These are phyloP conservation scores for Chrysochromulina parva DNA, from an alignment of 78 protist species.

Conservation along the genomic window DNA sequence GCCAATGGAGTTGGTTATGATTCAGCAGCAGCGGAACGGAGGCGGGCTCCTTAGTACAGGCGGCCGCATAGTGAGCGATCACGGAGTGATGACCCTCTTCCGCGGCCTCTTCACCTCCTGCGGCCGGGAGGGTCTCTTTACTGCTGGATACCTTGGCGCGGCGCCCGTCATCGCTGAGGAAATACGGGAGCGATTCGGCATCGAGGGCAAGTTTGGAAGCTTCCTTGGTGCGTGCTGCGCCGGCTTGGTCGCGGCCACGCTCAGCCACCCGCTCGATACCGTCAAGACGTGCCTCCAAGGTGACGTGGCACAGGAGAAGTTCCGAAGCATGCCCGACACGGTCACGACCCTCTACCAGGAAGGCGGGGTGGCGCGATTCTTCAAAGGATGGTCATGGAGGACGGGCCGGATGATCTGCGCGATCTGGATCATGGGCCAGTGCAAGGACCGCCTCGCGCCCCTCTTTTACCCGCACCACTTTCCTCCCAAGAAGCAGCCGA, in stretches of 20 bases:
- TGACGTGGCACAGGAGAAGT: slow-evolving; percentile 20
- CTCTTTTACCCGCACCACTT: background rate
- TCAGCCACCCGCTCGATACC: slow-evolving; percentile 42
- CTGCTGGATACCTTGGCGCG: slow-evolving; percentile 38
- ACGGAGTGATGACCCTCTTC: background rate
- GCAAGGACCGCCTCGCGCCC: background rate
- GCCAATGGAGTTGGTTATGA: slow-evolving; percentile 39
- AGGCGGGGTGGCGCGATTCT: background rate
- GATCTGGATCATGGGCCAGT: background rate
- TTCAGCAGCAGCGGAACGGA: slow-evolving; percentile 21
- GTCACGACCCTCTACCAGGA: background rate
- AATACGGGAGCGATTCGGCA: background rate
- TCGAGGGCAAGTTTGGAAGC: no score
- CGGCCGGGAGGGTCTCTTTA: slow-evolving; percentile 40
- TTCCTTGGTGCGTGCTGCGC: slow-evolving; percentile 28
- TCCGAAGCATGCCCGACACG: background rate
- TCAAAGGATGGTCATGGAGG: background rate
- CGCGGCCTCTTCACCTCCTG: slow-evolving; percentile 23
- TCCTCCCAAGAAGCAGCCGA: no score
- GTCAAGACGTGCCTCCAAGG: slow-evolving; percentile 52
- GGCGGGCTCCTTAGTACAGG: background rate
- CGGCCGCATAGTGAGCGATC: background rate
- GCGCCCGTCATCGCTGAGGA: background rate
- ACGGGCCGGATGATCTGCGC: slow-evolving; percentile 22
- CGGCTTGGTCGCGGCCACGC: slow-evolving; percentile 24